Conservation (phyloP, 2,329 filamentous ascomycete genomes). For the Fusarium coffeatum region DNA sequence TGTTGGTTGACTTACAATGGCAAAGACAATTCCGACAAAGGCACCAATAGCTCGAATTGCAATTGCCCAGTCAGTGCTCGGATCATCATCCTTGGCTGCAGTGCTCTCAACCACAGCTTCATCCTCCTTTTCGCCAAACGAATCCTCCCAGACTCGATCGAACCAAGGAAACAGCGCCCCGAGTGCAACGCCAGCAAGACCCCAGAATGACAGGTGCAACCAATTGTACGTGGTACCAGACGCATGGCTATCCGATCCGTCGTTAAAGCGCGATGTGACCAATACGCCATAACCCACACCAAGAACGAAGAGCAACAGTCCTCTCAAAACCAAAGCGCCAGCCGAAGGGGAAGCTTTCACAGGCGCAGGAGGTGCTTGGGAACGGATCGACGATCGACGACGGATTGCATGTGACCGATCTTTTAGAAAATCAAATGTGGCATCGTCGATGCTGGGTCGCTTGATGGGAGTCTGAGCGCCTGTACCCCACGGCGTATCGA, state of each 20-base stretch:
- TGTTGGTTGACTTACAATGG: conserved; percentile 73
- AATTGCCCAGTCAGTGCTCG: conserved; percentile 78
- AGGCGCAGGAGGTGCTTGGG: conserved; percentile 40
- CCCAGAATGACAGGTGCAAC: conserved; percentile 84
- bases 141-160: conserved; percentile 77
- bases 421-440: conserved; percentile 58
- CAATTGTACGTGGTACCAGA: conserved; percentile 69
- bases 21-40: conserved; percentile 71
- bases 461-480: conserved; percentile 76
- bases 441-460: conserved; percentile 57
- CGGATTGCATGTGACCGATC: conserved; percentile 52
- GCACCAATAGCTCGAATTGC: conserved; percentile 69
- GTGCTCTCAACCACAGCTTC: conserved; percentile 48
- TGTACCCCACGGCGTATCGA: conserved; percentile 80
- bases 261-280: conserved; percentile 79
- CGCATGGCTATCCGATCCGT: conserved; percentile 68
- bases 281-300: conserved; percentile 86
- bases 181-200: conserved; percentile 78
- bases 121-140: conserved; percentile 54
- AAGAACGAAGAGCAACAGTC: conserved; percentile 77
- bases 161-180: conserved; percentile 87
- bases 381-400: conserved; percentile 53
- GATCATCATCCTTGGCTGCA: conserved; percentile 48
- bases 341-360: conserved; percentile 45
- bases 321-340: conserved; percentile 68